phyloP scores from a whole-genome alignment of 2,329 filamentous ascomycete genomes.

The Xylariaceae sp. region DNA sequence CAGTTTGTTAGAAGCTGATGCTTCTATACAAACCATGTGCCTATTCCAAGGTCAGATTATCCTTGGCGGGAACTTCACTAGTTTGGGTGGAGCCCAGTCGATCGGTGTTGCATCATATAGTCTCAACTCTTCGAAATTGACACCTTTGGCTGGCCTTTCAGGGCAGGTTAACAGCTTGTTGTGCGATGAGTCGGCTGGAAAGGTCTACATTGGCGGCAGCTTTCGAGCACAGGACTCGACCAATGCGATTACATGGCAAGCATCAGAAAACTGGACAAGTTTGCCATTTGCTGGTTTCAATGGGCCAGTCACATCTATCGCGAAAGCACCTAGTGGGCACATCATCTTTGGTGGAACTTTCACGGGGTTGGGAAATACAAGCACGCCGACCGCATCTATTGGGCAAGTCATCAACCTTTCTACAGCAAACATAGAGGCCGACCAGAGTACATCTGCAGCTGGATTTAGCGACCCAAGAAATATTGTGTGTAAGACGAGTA shows the following conservation, averaged over 20 bases:
- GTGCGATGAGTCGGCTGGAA: conserved; percentile 76
- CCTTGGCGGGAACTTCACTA: conserved; percentile 94
- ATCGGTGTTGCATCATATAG: conserved; percentile 82
- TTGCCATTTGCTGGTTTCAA: conserved; percentile 94
- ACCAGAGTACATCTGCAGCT: conserved; percentile 60
- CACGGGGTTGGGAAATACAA: conserved; percentile 82
- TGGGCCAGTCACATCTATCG: conserved; percentile 84
- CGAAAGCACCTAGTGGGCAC: conserved; percentile 76
- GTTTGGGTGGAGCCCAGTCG: conserved; percentile 74
- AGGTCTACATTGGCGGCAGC: conserved; percentile 89
- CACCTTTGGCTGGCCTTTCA: conserved; percentile 75
- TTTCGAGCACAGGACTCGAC: conserved; percentile 81
- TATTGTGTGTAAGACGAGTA: conserved; percentile 77
- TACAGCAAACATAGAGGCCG: conserved; percentile 72
- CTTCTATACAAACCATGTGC: conserved; percentile 87
- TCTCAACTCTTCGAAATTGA: conserved; percentile 69
- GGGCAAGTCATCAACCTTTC: conserved; percentile 83
- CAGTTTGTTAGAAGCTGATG: conserved; percentile 75
- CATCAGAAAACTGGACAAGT: conserved; percentile 70
- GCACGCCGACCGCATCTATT: conserved; percentile 66
- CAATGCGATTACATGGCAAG: conserved; percentile 85
- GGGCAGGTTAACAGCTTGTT: conserved; percentile 81
- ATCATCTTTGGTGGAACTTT: conserved; percentile 93
- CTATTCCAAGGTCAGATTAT: conserved; percentile 72
- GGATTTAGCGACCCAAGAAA: conserved; percentile 77